Conservation (phyloP, 257 asterid species). For the Buddleja alternifolia region DNA sequence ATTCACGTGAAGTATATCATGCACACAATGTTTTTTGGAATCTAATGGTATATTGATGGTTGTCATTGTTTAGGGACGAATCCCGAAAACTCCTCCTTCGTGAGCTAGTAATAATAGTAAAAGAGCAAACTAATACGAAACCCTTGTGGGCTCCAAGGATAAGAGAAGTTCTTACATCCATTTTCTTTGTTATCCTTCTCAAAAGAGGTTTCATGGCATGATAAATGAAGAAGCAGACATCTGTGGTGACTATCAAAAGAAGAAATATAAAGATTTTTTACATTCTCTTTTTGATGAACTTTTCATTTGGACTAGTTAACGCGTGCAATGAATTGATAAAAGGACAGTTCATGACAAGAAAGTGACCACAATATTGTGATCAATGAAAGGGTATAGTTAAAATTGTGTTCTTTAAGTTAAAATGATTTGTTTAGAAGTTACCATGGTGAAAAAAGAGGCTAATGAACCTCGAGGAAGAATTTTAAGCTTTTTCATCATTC, state of each 20-base stretch:
- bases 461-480: no score
- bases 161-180: neutral
- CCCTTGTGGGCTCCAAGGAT: conserved; percentile 9
- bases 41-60: no score
- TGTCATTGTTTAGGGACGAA: no score
- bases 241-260: conserved; percentile 32
- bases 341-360: conserved; percentile 24
- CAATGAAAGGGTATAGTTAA: no score
- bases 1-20: no score
- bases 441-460: no score
- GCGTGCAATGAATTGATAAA: conserved; percentile 14
- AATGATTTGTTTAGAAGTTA: no score
- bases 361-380: neutral
- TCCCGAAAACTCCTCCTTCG: neutral
- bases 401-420: no score
- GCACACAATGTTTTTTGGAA: no score
- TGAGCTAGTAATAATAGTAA: neutral
- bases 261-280: conserved; percentile 25
- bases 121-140: neutral
- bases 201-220: conserved; percentile 8
- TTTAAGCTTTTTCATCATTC: no score
- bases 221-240: conserved; percentile 34
- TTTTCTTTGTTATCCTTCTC: neutral
- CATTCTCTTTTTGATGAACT: conserved; percentile 7
- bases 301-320: conserved; percentile 16